Evolutionary conservation across 139 green algal genomes (phyloP), one percentile per base, ranked within the genome.

Genomic region (Microglena sp.): DNA sequence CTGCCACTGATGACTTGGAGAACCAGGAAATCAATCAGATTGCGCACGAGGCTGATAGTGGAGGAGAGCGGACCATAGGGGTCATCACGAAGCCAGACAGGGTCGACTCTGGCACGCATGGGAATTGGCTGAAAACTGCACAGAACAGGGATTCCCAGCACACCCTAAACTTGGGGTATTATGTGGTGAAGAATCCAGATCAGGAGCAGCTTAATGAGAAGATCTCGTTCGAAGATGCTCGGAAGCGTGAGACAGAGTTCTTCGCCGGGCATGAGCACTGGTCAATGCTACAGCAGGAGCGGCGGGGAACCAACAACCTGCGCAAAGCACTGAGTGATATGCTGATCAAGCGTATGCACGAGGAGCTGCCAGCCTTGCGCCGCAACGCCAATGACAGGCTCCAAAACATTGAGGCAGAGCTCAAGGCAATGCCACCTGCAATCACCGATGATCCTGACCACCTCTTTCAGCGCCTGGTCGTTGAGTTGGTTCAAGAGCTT

Each of bases 31-130:
- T 71, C 8, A 29, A 53, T 36, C 5, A 5, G 1, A 24, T 71
- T 56, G 65, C 40, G 4, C 35, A 43, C 2, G 55, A 66, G 65
- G 35, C 36, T 1, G 65, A 65, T 55, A 30, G 36, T 8, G n/a
- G 45, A 29, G 36, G 36, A 5, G 27, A 15, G 4, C 26, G 65
- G 4, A 65, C 65, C 3, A 43, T 65, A 2, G 65, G 55, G 5
- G 55, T 71, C 5, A 15, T 71, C 35, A 71, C 65, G 28, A 71
- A 71, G 55, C 27, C 65, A 2, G 65, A 71, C 28, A 33, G 22
- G 27, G 65, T 71, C 32, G 36, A 58, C 40, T 11, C 21, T 2
- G 55, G 36, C 1, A 50, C 40, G 40, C 55, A 66, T 29, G 34
- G 3, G 6, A 21, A 21, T 15, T 63, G 34, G 34, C 4, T 58